These are phyloP conservation scores for Tetracladium maxilliforme DNA, from an alignment of 2,329 filamentous ascomycete species.

Conservation along the genomic window DNA sequence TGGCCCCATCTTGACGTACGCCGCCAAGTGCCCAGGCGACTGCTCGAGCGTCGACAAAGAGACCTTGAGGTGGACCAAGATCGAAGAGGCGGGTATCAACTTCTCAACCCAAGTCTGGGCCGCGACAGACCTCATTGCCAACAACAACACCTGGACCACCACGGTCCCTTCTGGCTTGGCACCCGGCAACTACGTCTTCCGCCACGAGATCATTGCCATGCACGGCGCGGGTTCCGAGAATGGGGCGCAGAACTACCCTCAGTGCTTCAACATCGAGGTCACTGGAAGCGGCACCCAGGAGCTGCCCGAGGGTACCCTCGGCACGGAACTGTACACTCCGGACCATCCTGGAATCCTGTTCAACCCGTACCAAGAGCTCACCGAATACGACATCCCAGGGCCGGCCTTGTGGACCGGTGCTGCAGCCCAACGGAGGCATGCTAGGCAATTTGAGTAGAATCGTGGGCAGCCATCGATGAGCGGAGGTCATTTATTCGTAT, in stretches of 20 bases:
- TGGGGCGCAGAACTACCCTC: slow-evolving; percentile 32
- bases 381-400: slow-evolving; percentile 16
- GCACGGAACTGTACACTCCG: slow-evolving; percentile 21
- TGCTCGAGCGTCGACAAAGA: slow-evolving; percentile 23
- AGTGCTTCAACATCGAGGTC: slow-evolving; percentile 33
- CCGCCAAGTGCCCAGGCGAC: slow-evolving; percentile 17
- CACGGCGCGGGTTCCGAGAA: slow-evolving; percentile 15
- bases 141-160: slow-evolving; percentile 35
- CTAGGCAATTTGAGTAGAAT: no score
- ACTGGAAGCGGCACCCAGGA: slow-evolving; percentile 23
- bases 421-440: no score
- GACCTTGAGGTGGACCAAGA: slow-evolving; percentile 25
- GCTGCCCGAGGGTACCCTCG: slow-evolving; percentile 18
- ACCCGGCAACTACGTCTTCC: slow-evolving; percentile 33
- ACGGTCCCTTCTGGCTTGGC: slow-evolving; percentile 24
- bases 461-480: no score
- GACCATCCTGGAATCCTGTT: slow-evolving; percentile 24
- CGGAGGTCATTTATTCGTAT: no score
- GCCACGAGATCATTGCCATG: slow-evolving; percentile 27
- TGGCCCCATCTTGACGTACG: slow-evolving; percentile 15
- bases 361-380: slow-evolving; percentile 18
- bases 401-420: slow-evolving; percentile 15
- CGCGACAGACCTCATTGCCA: slow-evolving; percentile 29
- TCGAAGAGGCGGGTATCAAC: slow-evolving; percentile 20
- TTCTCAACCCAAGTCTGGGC: slow-evolving; percentile 22